phyloP scores from a whole-genome alignment of 1,139 yeast species.

The Meyerozyma carpophila region DNA sequence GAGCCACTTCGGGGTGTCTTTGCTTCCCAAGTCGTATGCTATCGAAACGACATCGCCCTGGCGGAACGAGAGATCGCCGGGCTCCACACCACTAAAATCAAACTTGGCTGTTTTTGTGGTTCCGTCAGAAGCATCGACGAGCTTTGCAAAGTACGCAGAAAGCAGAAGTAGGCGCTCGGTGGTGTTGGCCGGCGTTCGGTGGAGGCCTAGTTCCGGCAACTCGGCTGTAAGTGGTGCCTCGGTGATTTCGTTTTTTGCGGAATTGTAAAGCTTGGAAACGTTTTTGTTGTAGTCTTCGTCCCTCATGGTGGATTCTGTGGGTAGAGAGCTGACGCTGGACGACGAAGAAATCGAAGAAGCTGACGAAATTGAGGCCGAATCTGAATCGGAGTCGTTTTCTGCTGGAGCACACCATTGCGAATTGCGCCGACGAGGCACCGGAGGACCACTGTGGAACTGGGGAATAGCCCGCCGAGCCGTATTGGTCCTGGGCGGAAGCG shows the following conservation, averaged over 20 bases:
- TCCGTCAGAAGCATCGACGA: slow-evolving; percentile 4
- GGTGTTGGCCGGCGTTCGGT: not conserved
- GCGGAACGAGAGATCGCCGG: slow-evolving; percentile 38
- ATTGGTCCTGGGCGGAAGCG: slow-evolving; percentile 28
- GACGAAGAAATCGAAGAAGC: not conserved
- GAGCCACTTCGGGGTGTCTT: slow-evolving; percentile 20
- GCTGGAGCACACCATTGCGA: not conserved
- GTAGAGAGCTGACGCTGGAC: not conserved
- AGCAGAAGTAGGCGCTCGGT: not conserved
- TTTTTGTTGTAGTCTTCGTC: slow-evolving; percentile 6
- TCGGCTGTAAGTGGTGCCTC: slow-evolving; percentile 22
- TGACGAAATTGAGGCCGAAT: not conserved
- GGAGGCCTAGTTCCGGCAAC: not conserved
- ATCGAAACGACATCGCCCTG: slow-evolving; percentile 32
- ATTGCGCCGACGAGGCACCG: slow-evolving; percentile 1
- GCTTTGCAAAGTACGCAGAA: slow-evolving; percentile 17
- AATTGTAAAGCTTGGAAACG: slow-evolving; percentile 28
- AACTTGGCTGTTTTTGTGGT: slow-evolving; percentile 18
- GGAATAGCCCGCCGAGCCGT: slow-evolving; percentile 9
- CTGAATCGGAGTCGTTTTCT: not conserved
- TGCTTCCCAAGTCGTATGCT: slow-evolving; percentile 26
- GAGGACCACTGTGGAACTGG: slow-evolving; percentile 1
- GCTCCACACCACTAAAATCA: slow-evolving; percentile 27
- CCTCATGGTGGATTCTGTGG: not conserved
- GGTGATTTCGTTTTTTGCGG: slow-evolving; percentile 30